Base-by-base conservation (phyloP, 208 protist genomes). In the Wallacemonas sp. region DNA sequence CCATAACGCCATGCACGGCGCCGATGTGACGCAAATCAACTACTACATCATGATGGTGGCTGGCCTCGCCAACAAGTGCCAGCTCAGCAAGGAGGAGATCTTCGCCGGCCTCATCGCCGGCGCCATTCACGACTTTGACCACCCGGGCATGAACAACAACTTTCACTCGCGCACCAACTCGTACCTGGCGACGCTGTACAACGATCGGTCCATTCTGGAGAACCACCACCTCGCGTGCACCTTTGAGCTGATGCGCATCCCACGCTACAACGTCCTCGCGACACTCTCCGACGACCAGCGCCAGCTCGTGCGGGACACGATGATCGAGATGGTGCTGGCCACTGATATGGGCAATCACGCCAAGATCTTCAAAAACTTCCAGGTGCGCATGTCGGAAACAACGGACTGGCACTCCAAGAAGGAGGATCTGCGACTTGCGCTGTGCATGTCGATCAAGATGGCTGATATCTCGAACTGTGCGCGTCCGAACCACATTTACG, bases 71-170 rank as follows among this genome's bases (percentile, higher is more conserved):
- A 70, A 85, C 26, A 88, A 85, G 70, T 93, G 86, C 64, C 27
- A 74, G 14, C 64, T 98, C 43, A 93, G 76, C 62, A 84, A 91
- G 44, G 86, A 96, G 63, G 96, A 99, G 57, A 58, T 94, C 8
- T 81, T 98, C n/a, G 93, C 93, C 1, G 62, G 81, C 11, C 11
- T 99, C 5, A 72, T 98, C 21, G 82, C 96, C 19, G 92, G 88
- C 17, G 76, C 95, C 21, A 85, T 98, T 49, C 98, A 99, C 80
- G 98, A 99, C 85, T 92, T 96, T 70, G 95, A 98, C 64, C 98
- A 99, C 74, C 96, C 96, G 0, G 98, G 98, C 26, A 64, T 98
- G 27, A 98, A 98, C 80, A 99, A 99, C 77, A 94, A 92, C 69
- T 99, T 98, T 72, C 90, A 98, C 70, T 79, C 96, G n/a, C 93